Percentiles rank a stretch among this genome's conserved stretches.
phyloP scores from a whole-genome alignment of 257 asterid species.

The Gentiana dahurica region DNA sequence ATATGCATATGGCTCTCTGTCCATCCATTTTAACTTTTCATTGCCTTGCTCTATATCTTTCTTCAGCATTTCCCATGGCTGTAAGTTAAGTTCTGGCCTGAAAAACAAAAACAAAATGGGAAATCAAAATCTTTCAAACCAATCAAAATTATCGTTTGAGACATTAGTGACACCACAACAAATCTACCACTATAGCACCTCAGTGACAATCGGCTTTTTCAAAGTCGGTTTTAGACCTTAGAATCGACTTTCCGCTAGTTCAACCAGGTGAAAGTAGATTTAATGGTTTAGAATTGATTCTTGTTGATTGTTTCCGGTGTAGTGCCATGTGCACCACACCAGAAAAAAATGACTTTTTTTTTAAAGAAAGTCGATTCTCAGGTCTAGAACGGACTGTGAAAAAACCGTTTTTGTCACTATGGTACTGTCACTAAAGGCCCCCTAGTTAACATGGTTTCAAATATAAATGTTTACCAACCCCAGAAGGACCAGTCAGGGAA shows the following conservation, averaged over 20 bases:
- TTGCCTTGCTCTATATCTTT: slow-evolving; percentile 47
- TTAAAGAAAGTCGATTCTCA: too few relatives aligned
- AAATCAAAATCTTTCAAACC: neutral
- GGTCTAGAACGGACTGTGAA: too few relatives aligned
- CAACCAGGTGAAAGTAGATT: too few relatives aligned
- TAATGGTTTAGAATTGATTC: too few relatives aligned
- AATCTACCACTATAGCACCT: too few relatives aligned
- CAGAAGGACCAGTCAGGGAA: slow-evolving; percentile 97
- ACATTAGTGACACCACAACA: too few relatives aligned
- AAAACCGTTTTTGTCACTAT: neutral
- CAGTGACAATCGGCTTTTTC: too few relatives aligned
- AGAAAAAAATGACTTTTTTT: neutral
- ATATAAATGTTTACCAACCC: slow-evolving; percentile 75
- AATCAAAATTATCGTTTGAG: neutral
- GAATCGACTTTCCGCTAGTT: too few relatives aligned
- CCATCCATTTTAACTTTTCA: slow-evolving; percentile 42
- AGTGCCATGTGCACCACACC: too few relatives aligned
- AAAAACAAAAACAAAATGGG: neutral
- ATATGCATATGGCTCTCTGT: slow-evolving; percentile 71
- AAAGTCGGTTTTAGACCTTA: too few relatives aligned
- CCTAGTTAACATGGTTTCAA: slow-evolving; percentile 9
- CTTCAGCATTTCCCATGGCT: slow-evolving; percentile 66
- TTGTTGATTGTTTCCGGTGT: too few relatives aligned
- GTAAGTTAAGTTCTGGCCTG: slow-evolving; percentile 81
- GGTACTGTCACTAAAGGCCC: neutral